A percentile compares a stretch with the other conserved stretches of the same genome.
Evolutionary conservation across 352 stramenopile species (phyloP).

Genomic region (Globisporangium emineosum): DNA sequence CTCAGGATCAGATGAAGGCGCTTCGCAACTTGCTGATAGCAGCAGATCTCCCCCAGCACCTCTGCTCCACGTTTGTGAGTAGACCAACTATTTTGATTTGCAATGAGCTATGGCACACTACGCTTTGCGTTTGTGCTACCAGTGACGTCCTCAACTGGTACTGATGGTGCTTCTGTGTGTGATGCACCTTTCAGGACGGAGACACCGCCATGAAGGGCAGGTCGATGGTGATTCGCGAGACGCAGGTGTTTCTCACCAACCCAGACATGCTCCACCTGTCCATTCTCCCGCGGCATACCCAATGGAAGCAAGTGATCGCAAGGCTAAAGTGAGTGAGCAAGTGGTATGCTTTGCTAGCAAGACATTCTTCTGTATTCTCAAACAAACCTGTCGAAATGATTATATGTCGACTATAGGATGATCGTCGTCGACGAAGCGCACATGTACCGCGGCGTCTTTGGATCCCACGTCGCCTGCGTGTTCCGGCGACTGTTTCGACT

Average conservation of each 20-base stretch:
- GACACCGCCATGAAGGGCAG: conserved; percentile 92
- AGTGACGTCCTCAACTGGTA: too few species aligned
- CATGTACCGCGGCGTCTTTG: conserved; percentile 92
- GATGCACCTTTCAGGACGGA: conserved; percentile 72
- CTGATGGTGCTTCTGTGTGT: conserved; percentile 3
- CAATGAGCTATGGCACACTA: background rate
- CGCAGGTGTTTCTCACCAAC: conserved; percentile 98
- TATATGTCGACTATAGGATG: conserved; percentile 27
- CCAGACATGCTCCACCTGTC: conserved; percentile 97
- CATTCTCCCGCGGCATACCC: conserved; percentile 92
- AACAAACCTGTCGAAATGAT: background rate
- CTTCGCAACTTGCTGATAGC: conserved; percentile 70
- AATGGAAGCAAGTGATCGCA: conserved; percentile 89
- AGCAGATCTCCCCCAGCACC: conserved; percentile 36
- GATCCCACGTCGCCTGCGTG: conserved; percentile 81
- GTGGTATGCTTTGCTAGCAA: background rate
- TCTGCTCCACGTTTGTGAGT: conserved; percentile 71
- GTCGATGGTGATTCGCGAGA: conserved; percentile 74
- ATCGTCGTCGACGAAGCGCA: conserved; percentile 89
- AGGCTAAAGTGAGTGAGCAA: conserved; percentile 73
- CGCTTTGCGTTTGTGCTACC: background rate
- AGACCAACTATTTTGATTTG: too few species aligned
- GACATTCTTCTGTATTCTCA: background rate
- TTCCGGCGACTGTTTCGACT: conserved; percentile 90
- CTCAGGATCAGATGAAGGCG: conserved; percentile 96